These are phyloP conservation scores for Diutina rugosa DNA, from an alignment of 1,139 yeast genomes.

Conservation along the genomic window DNA sequence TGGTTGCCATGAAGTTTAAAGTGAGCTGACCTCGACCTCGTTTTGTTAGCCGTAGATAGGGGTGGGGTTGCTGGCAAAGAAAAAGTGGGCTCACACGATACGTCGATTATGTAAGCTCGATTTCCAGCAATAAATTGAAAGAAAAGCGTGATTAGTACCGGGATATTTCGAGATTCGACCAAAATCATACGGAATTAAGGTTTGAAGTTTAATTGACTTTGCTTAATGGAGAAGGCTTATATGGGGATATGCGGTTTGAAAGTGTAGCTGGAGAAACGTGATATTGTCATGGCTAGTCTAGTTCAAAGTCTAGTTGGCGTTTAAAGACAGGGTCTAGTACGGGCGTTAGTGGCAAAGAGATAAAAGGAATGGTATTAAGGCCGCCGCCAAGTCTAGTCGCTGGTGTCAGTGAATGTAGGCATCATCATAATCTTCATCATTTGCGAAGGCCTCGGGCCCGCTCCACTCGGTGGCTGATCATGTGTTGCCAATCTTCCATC, in stretches of 20 bases:
- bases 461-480: not conserved
- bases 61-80: not conserved
- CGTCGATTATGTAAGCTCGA: too few relatives aligned
- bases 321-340: not conserved
- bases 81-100: not conserved
- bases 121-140: too few relatives aligned
- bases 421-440: not conserved
- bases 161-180: too few relatives aligned
- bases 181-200: too few relatives aligned
- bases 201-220: too few relatives aligned
- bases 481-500: conserved; percentile 44
- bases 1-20: not conserved
- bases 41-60: not conserved
- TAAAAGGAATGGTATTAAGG: not conserved
- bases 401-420: not conserved
- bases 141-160: too few relatives aligned
- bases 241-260: too few relatives aligned
- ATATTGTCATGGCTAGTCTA: not conserved
- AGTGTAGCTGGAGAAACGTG: not conserved
- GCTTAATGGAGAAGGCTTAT: too few relatives aligned
- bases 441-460: not conserved
- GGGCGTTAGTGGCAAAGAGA: not conserved
- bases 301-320: not conserved
- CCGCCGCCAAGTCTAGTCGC: not conserved
- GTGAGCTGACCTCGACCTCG: not conserved